phyloP scores from a whole-genome alignment of 495 filamentous ascomycete species.

The Penicillium atrosanguineum region DNA sequence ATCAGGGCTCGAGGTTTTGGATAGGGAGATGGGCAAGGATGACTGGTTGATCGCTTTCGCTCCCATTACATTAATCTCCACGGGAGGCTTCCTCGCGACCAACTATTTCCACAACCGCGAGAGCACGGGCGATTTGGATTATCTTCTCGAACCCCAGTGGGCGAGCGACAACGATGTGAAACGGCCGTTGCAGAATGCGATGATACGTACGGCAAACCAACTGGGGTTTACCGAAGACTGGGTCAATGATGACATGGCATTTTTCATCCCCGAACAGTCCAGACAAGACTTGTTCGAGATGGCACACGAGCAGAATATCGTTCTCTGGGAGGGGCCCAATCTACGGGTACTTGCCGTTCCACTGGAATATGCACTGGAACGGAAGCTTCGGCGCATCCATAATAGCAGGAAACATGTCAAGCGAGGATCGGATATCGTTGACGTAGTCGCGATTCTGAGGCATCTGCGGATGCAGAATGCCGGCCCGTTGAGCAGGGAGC shows the following conservation, averaged over 20 bases:
- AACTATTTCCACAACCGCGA: constrained; percentile 26
- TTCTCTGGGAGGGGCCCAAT: constrained; percentile 22
- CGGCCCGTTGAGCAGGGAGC: constrained; percentile 23
- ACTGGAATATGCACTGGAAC: constrained; percentile 35
- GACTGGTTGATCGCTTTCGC: constrained; percentile 31
- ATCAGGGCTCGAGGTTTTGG: constrained; percentile 26
- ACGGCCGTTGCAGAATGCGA: constrained; percentile 15
- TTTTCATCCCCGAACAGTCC: constrained; percentile 25
- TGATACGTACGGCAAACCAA: constrained; percentile 12
- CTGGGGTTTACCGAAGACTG: constrained; percentile 24
- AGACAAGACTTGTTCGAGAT: constrained; percentile 18
- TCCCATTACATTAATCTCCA: constrained; percentile 28
- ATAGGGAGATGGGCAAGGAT: constrained; percentile 25
- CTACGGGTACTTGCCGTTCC: constrained; percentile 26
- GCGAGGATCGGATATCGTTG: constrained; percentile 21
- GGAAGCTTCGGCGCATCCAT: constrained; percentile 32
- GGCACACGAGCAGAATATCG: constrained; percentile 29
- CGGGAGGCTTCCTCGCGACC: constrained; percentile 31
- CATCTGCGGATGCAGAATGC: constrained; percentile 16
- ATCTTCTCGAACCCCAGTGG: constrained; percentile 29
- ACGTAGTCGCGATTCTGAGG: constrained; percentile 29
- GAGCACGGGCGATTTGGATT: constrained; percentile 32
- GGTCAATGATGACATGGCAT: constrained; percentile 28
- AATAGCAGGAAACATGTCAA: constrained; percentile 13
- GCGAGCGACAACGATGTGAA: constrained; percentile 27